phyloP scores from a whole-genome alignment of 2,329 filamentous ascomycete species.

The Alternaria metachromatica region DNA sequence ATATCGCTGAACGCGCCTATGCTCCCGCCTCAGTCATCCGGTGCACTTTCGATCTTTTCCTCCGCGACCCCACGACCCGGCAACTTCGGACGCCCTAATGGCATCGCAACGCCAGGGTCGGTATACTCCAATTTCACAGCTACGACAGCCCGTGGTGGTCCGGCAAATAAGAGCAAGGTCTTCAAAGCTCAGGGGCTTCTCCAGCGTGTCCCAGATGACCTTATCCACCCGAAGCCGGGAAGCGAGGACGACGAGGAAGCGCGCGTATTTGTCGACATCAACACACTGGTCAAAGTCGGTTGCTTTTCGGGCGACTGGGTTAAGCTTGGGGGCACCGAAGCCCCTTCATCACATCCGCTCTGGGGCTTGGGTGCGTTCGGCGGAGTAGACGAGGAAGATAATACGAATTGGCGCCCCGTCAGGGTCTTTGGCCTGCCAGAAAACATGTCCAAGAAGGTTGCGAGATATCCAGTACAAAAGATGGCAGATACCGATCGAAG shows the following conservation, averaged over 20 bases:
- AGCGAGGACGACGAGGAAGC: slow-evolving; percentile 87
- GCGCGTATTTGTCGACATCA: slow-evolving; percentile 88
- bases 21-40: slow-evolving; percentile 77
- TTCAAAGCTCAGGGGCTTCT: slow-evolving; percentile 85
- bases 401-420: slow-evolving; percentile 76
- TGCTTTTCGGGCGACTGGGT: slow-evolving; percentile 99
- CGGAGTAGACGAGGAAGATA: slow-evolving; percentile 67
- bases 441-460: slow-evolving; percentile 61
- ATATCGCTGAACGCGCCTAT: slow-evolving; percentile 85
- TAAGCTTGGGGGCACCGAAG: slow-evolving; percentile 76
- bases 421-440: slow-evolving; percentile 90
- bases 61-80: slow-evolving; percentile 80
- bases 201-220: slow-evolving; percentile 72
- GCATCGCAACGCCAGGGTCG: slow-evolving; percentile 81
- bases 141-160: slow-evolving; percentile 77
- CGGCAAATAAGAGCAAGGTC: slow-evolving; percentile 72
- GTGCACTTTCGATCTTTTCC: slow-evolving; percentile 79
- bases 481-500: slow-evolving; percentile 49
- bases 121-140: slow-evolving; percentile 89
- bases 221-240: slow-evolving; percentile 82
- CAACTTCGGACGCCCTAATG: slow-evolving; percentile 70
- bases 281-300: slow-evolving; percentile 83
- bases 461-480: slow-evolving; percentile 62
- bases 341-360: slow-evolving; percentile 71
- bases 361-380: slow-evolving; percentile 73